These are phyloP conservation scores for Podila clonocystis DNA, from an alignment of 192 early-diverging fungal genomes.

Conservation along the genomic window DNA sequence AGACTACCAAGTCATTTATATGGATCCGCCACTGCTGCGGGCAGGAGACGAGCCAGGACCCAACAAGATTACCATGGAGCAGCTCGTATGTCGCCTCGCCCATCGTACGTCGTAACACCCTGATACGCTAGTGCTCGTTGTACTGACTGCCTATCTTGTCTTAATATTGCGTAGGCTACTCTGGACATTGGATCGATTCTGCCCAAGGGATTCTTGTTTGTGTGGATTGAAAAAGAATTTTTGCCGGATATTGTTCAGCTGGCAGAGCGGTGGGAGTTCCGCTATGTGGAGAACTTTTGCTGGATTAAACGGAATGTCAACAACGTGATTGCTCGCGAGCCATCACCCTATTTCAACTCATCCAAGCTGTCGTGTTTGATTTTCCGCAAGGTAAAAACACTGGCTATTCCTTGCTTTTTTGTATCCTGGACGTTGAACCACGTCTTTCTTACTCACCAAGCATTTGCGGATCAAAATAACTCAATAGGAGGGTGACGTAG, in stretches of 20 bases:
- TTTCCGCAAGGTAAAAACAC: conserved; percentile 74
- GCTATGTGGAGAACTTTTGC: conserved; percentile 97
- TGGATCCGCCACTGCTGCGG: conserved; percentile 89
- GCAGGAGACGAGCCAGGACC: conserved; percentile 65
- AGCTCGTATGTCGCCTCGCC: conserved; percentile 56
- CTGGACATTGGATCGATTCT: conserved; percentile 71
- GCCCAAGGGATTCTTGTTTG: conserved; percentile 87
- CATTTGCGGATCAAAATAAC: too few species aligned
- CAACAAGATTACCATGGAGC: conserved; percentile 71
- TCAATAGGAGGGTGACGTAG: conserved; percentile 81
- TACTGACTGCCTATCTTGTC: conserved; percentile 25
- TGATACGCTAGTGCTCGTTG: conserved; percentile 43
- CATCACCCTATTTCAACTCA: conserved; percentile 83
- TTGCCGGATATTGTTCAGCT: conserved; percentile 81
- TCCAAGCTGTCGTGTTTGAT: conserved; percentile 90
- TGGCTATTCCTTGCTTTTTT: not conserved
- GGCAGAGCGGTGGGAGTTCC: conserved; percentile 84
- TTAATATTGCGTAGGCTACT: conserved; percentile 28
- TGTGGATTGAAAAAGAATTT: conserved; percentile 96
- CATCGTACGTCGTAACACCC: not conserved
- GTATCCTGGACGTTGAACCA: not conserved
- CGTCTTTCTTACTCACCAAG: not conserved
- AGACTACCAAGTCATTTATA: conserved; percentile 85
- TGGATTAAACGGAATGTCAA: conserved; percentile 90
- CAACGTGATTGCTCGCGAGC: conserved; percentile 78